Conservation (phyloP, 768 basidiomycete genomes). For the Psilocybe cubensis region DNA sequence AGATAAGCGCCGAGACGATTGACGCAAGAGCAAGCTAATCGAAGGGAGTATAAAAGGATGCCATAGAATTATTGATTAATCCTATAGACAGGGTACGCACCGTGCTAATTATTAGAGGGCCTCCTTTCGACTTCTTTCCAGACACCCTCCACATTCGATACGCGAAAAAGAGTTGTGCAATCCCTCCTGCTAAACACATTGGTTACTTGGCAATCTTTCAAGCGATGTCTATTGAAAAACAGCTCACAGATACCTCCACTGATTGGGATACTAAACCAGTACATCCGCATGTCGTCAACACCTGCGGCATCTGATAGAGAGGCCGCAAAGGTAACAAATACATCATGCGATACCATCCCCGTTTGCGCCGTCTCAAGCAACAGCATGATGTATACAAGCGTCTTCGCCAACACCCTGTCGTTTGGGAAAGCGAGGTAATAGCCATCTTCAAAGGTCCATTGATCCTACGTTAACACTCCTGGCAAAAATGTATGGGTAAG, state of each 20-base stretch:
- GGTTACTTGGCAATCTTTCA: not conserved
- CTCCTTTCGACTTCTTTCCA: conserved; percentile 9
- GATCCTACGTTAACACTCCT: not conserved
- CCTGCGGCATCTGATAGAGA: conserved; percentile 17
- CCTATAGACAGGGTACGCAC: conserved; percentile 17
- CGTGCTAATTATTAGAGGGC: conserved; percentile 23
- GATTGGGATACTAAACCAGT: conserved; percentile 32
- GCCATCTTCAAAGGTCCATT: conserved; percentile 20
- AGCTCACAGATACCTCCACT: conserved; percentile 31
- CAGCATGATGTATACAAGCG: conserved; percentile 28
- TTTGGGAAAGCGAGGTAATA: conserved; percentile 34
- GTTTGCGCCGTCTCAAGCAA: conserved; percentile 29
- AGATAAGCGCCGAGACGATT: conserved; percentile 22
- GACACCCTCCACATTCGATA: conserved; percentile 32
- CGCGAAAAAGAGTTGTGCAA: conserved; percentile 35
- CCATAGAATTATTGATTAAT: not conserved
- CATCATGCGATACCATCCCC: conserved; percentile 24
- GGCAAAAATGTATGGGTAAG: not conserved
- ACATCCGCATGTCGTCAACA: conserved; percentile 21
- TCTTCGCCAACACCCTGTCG: conserved; percentile 26
- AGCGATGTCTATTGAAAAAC: not conserved
- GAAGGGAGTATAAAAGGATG: not conserved
- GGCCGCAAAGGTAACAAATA: conserved; percentile 20
- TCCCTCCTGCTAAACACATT: conserved; percentile 25
- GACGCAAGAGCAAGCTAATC: conserved; percentile 25